A percentile compares a stretch with the other conserved stretches of the same genome.
Conservation (phyloP, 2,329 filamentous ascomycete species). For the Fusarium avenaceum region DNA sequence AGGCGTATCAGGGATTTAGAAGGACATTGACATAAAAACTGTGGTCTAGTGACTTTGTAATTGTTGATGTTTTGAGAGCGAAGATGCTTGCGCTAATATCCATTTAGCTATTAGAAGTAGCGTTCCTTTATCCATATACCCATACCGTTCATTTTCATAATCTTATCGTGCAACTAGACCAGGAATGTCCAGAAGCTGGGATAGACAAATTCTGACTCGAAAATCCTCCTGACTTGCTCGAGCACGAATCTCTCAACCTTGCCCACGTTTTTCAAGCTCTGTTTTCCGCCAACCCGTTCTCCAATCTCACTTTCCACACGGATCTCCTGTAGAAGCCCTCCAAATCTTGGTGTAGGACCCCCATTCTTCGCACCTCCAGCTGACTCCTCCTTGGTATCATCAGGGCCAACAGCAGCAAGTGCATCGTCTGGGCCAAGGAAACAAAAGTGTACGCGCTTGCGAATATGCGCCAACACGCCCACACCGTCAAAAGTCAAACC, state of each 20-base stretch:
- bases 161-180: slow-evolving; percentile 65
- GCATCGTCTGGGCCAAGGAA: slow-evolving; percentile 95
- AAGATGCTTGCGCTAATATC: slow-evolving; percentile 24
- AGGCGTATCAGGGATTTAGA: slow-evolving; percentile 95
- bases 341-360: slow-evolving; percentile 62
- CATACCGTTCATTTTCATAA: slow-evolving; percentile 22
- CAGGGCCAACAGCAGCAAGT: slow-evolving; percentile 73
- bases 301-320: slow-evolving; percentile 98
- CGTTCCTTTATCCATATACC: slow-evolving; percentile 43
- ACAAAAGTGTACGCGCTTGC: slow-evolving; percentile 90
- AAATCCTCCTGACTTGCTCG: slow-evolving; percentile 95
- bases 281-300: slow-evolving; percentile 88
- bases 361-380: slow-evolving; percentile 43
- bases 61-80: slow-evolving; percentile 20
- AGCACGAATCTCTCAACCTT: slow-evolving; percentile 98
- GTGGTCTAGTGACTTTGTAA: slow-evolving; percentile 8
- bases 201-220: slow-evolving; percentile 98
- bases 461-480: slow-evolving; percentile 90
- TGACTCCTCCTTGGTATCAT: slow-evolving; percentile 53
- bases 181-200: slow-evolving; percentile 99
- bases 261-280: slow-evolving; percentile 97
- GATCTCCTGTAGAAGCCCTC: slow-evolving; percentile 90
- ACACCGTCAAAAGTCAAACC: slow-evolving; percentile 96
- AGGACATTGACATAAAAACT: slow-evolving; percentile 71
- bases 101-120: slow-evolving; percentile 17